phyloP scores from a whole-genome alignment of 371 early-diverging fungal species.

The Haplosporangium sp. region DNA sequence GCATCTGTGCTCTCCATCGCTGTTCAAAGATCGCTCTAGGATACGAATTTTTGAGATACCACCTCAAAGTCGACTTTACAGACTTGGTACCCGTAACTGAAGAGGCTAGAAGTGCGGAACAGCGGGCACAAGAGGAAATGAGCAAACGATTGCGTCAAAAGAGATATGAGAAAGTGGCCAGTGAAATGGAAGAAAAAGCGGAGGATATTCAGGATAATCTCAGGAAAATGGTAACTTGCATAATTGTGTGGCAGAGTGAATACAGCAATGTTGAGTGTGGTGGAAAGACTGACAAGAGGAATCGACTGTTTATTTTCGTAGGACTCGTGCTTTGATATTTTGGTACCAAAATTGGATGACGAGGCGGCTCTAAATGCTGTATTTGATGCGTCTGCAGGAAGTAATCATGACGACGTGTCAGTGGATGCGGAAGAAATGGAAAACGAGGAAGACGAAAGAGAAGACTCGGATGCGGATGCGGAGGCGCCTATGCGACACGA shows the following conservation, averaged over 20 bases:
- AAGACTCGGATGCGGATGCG: slow-evolving; percentile 1
- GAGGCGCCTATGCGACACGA: slow-evolving; percentile 24
- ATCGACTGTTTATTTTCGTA: slow-evolving; percentile 11
- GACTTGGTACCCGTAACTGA: slow-evolving; percentile 49
- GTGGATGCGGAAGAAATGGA: not conserved
- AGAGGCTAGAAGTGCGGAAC: slow-evolving; percentile 36
- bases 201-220: slow-evolving; percentile 66
- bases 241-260: too few relatives aligned
- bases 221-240: slow-evolving; percentile 57
- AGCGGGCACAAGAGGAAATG: slow-evolving; percentile 20
- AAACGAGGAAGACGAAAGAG: slow-evolving; percentile 6
- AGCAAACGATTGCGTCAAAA: slow-evolving; percentile 56
- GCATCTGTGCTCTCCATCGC: not conserved
- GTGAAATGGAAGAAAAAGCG: slow-evolving; percentile 57
- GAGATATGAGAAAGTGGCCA: slow-evolving; percentile 57
- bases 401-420: not conserved
- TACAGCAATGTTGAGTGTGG: too few relatives aligned
- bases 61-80: slow-evolving; percentile 57
- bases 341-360: slow-evolving; percentile 62
- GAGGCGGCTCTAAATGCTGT: slow-evolving; percentile 26
- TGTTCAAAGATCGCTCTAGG: slow-evolving; percentile 58
- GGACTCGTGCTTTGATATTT: slow-evolving; percentile 67
- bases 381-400: slow-evolving; percentile 10
- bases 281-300: too few relatives aligned
- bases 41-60: slow-evolving; percentile 64